These are phyloP conservation scores for Mortierella sp. DNA, from an alignment of 371 early-diverging fungal genomes.

Conservation along the genomic window DNA sequence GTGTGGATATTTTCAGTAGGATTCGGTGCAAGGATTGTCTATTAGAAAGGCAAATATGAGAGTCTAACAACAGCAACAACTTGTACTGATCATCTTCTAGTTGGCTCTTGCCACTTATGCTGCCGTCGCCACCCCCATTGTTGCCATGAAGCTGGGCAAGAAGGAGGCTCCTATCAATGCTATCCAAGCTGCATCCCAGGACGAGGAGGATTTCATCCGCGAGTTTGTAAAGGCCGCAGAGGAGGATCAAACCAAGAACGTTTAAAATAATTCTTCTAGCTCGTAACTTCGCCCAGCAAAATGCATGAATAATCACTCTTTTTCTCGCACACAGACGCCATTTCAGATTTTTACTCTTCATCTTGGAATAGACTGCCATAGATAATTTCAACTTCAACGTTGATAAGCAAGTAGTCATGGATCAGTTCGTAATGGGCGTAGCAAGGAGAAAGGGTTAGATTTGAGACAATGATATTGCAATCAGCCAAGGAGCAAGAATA, in stretches of 20 bases:
- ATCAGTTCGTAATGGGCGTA: no score
- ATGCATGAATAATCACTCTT: background rate
- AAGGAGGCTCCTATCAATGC: conserved; percentile 31
- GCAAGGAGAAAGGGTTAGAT: no score
- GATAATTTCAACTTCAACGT: no score
- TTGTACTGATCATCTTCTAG: conserved; percentile 11
- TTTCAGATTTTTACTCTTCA: no score
- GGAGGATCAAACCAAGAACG: conserved; percentile 48
- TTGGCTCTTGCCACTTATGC: conserved; percentile 57
- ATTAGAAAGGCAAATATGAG: background rate
- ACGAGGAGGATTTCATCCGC: conserved; percentile 57
- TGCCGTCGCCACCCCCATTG: conserved; percentile 35
- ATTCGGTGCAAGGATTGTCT: background rate
- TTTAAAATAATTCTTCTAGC: conserved; percentile 13
- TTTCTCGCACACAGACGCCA: no score
- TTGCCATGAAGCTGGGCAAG: conserved; percentile 36
- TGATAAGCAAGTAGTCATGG: no score
- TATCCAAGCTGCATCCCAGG: conserved; percentile 49
- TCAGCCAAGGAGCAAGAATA: no score
- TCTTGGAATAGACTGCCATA: no score
- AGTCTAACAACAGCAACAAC: background rate
- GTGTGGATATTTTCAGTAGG: background rate
- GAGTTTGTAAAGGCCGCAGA: conserved; percentile 57
- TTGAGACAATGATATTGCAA: no score
- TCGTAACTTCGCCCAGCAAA: background rate